These are phyloP conservation scores for Polygonum aviculare DNA, from an alignment of 148 eudicot genomes.

Conservation along the genomic window DNA sequence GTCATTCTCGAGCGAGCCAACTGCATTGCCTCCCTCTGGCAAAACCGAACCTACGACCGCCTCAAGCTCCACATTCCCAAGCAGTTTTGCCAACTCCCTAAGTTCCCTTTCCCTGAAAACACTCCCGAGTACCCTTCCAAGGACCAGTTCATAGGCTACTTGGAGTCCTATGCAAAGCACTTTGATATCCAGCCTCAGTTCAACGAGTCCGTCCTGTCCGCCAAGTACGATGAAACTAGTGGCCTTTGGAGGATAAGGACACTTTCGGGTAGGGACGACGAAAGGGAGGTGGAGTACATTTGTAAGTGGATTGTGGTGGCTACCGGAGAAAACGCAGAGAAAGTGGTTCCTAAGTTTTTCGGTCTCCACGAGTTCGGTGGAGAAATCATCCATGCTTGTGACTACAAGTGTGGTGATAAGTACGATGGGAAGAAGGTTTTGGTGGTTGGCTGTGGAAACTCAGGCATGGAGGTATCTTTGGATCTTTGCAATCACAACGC, in stretches of 20 bases:
- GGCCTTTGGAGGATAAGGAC: constrained; percentile 55
- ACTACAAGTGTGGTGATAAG: constrained; percentile 55
- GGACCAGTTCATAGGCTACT: constrained; percentile 53
- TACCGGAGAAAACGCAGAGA: constrained; percentile 89
- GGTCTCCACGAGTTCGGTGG: constrained; percentile 68
- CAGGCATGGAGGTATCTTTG: constrained; percentile 93
- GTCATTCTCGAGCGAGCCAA: constrained; percentile 65
- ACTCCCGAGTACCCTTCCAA: constrained; percentile 70
- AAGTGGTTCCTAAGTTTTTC: constrained; percentile 73
- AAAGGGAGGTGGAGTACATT: constrained; percentile 58
- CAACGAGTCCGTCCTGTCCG: constrained; percentile 51
- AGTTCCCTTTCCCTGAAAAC: constrained; percentile 47
- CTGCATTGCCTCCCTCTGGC: constrained; percentile 84
- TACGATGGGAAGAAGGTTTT: constrained; percentile 52
- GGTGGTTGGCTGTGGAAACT: constrained; percentile 91
- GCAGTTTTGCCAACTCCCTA: constrained; percentile 74
- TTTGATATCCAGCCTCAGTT: constrained; percentile 59
- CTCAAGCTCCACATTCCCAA: constrained; percentile 75
- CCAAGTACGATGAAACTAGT: constrained; percentile 59
- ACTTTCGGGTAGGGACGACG: not conserved
- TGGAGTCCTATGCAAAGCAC: constrained; percentile 47
- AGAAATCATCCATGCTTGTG: constrained; percentile 68
- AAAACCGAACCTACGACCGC: constrained; percentile 58
- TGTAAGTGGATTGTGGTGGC: constrained; percentile 95
- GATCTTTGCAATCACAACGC: constrained; percentile 82